Base-by-base conservation (phyloP, 2,329 filamentous ascomycete genomes). In the Phyllosticta citribraziliensis region DNA sequence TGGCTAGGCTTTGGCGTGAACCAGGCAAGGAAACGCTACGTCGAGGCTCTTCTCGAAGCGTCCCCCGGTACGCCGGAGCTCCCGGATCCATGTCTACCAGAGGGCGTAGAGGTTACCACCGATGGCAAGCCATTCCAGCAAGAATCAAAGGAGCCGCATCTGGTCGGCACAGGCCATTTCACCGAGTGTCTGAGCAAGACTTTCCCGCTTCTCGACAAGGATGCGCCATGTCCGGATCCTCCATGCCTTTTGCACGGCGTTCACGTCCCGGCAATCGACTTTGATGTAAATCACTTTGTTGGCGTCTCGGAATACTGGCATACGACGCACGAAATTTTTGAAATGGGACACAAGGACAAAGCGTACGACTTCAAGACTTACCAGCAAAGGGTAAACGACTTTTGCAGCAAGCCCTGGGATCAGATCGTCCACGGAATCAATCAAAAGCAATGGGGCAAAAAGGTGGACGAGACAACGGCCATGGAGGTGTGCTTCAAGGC, bases 271-370 rank as follows among this genome's bases (percentile, higher is more conserved):
- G 89, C 91, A 3, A 97, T 99, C 65, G 94, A 99, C 72, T 99
- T 97, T 70, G 88, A 94, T 64, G 87, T 97, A 40, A 99, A 99
- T 68, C 95, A 97, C 72, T 99, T 99, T 69, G 87, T 99, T 27
- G 94, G 94, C 11, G 93, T 99, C 3, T 97, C 93, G 0, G 94
- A 99, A 71, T 99, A 96, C 75, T 99, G 94, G 93, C 94, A 99
- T 73, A 96, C 93, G 0, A 99, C 94, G 0, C 94, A 99, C 68
- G 91, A 94, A 60, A 87, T 97, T 1, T 97, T 99, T 66, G 84
- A 88, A 63, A 83, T 84, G 78, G 85, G 85, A 3, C 85, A 89
- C 65, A 87, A 89, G 66, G 82, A 86, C 66, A 87, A 89, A 66
- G 85, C 89, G 0, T 99, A 97, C 72, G 91, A 97, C 69, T 89